These are phyloP conservation scores for Purpureocillium takamizusanense DNA, from an alignment of 2,329 filamentous ascomycete species.

Conservation along the genomic window DNA sequence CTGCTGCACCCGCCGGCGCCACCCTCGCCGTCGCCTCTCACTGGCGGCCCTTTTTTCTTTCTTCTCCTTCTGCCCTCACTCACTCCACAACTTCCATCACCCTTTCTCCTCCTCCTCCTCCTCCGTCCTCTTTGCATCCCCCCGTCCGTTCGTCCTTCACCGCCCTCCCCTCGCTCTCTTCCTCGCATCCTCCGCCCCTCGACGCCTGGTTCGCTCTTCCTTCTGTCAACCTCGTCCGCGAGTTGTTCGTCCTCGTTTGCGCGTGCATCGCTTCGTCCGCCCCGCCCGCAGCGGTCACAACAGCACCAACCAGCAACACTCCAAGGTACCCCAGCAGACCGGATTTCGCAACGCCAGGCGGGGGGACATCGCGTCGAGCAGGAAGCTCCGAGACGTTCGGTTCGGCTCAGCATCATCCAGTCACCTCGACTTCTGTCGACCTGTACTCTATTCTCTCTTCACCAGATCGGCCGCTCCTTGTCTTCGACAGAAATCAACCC, in stretches of 20 bases:
- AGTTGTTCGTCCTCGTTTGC: slow-evolving; percentile 11
- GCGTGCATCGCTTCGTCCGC: slow-evolving; percentile 1
- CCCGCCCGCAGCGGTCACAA: slow-evolving; percentile 3
- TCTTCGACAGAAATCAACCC: slow-evolving; percentile 9
- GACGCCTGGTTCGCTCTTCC: neutral
- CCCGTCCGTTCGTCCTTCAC: neutral
- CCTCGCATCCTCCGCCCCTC: slow-evolving; percentile 1
- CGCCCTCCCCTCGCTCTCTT: slow-evolving; percentile 12
- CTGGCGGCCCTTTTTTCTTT: slow-evolving; percentile 17
- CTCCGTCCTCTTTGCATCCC: neutral
- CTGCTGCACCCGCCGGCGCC: too few species aligned
- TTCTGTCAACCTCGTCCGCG: slow-evolving; percentile 13
- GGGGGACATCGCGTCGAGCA: too few species aligned
- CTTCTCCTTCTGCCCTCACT: slow-evolving; percentile 16
- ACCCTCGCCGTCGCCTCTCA: slow-evolving; percentile 11
- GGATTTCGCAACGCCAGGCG: too few species aligned
- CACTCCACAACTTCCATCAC: too few species aligned
- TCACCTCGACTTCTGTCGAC: too few species aligned
- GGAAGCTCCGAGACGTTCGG: too few species aligned
- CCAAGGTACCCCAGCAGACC: too few species aligned
- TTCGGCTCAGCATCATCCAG: neutral
- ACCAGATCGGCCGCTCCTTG: slow-evolving; percentile 11
- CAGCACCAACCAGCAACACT: too few species aligned
- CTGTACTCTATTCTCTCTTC: slow-evolving; percentile 20
- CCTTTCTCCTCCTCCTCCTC: slow-evolving; percentile 8